Evolutionary conservation across 129 eudicot genomes (phyloP), one percentile per base, ranked within the genome.

Genomic region (Centaurea solstitialis): DNA sequence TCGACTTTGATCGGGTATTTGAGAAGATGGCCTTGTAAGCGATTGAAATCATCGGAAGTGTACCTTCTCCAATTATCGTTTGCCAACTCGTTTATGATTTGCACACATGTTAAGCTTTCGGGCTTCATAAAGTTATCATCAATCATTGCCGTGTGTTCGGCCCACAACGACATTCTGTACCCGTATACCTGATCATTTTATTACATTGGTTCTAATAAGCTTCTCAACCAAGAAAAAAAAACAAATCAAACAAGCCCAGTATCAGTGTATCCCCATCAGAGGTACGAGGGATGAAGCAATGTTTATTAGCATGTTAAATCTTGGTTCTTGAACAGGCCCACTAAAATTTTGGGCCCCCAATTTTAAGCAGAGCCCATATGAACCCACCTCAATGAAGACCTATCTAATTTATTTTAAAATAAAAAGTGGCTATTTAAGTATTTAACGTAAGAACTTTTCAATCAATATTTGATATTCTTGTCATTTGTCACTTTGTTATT

Each of bases 151-250:
- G 87, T 39, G 83, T 95, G 99, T 87, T 92, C 99, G 57, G 94
- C 94, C 99, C 99, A 95, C 23, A 95, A 76, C 0, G 99, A 95
- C 97, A 88, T 95, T 80, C 99, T 81, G 82, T 95, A 95, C 33
- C 99, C 99, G 62, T 95, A 88, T 65, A 94, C 89, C 99, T 94
- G 86, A 76, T n/a, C 2, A 17, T 17, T 20, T 64, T 0, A 75
- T 74, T 2, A 73, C 13, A 26, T 39, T 17, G 5, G 9, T 13
- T 70, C 40, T 4, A 33, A 15, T 79, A 35, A 79, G 76, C 33
- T 24, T 66, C n/a, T 20, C 24, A 39, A 77, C 9, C 23, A 9
- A 41, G 7, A n/a, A n/a, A 28, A 13, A 53, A 53, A 53, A 5
- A 15, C 37, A 53, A 50, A 15, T 1, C 6, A 50, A 50, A 50